A percentile compares a stretch with the other conserved stretches of the same genome.
Conservation (phyloP, 495 filamentous ascomycete species). For the Trichoderma gamsii region DNA sequence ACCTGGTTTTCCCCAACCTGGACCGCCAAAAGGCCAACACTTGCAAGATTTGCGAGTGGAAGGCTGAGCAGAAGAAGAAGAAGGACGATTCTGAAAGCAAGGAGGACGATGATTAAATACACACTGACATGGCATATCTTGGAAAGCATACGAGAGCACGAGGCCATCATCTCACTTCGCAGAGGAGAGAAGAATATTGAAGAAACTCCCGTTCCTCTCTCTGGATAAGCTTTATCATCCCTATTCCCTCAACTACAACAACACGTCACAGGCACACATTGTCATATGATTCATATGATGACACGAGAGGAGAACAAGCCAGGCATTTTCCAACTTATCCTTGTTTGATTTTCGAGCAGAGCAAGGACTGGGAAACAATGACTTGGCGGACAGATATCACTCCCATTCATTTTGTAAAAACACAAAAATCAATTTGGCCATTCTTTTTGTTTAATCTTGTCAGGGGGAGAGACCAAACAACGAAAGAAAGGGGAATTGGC, state of each 20-base stretch:
- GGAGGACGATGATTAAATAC: conserved; percentile 29
- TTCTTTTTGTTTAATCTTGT: neutral
- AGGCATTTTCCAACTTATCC: neutral
- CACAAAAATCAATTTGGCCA: neutral
- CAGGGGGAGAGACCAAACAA: neutral
- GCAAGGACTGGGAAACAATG: neutral
- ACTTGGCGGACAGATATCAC: neutral
- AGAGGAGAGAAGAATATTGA: neutral
- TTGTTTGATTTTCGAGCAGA: neutral
- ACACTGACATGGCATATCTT: neutral
- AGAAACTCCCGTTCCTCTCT: neutral
- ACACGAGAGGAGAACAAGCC: neutral
- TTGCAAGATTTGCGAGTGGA: conserved; percentile 57
- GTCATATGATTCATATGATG: no score
- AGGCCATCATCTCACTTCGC: neutral
- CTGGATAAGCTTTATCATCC: neutral
- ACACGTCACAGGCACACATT: no score
- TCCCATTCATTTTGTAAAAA: conserved; percentile 5
- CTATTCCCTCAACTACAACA: neutral
- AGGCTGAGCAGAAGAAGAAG: conserved; percentile 44
- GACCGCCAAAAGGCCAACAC: conserved; percentile 66
- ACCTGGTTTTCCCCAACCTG: conserved; percentile 79
- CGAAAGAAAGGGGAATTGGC: no score
- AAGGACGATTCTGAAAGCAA: conserved; percentile 33
- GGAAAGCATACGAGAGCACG: neutral